Evolutionary conservation across 2,329 filamentous ascomycete genomes (phyloP), one percentile per base, ranked within the genome.

Genomic region (Fusarium miscanthi): DNA sequence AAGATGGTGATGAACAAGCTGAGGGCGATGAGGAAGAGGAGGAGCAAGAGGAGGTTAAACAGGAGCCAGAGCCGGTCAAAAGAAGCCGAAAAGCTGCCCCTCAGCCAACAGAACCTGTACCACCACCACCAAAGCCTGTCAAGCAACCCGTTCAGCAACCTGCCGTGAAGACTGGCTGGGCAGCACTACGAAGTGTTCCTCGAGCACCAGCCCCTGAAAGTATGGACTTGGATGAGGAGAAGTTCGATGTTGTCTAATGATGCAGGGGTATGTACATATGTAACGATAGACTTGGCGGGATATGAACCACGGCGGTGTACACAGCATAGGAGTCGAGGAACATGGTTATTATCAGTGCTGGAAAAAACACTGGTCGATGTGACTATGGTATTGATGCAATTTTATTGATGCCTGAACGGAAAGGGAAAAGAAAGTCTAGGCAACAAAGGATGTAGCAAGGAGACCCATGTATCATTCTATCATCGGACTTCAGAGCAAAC

Each of bases 211-310:
- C 56, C n/a, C 63, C 72, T 27, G 74, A 75, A 31, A 78, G 78
- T 27, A 76, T 80, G 77, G 81, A 82, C 43, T 51, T 79, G 56
- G 80, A 81, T 10, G 76, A 77, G 13, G 75, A 77, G 52, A 78
- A 77, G 66, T 82, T 82, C 69, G 80, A 82, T 27, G 74, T 82
- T 62, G 78, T 78, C 27, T 76, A 65, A 58, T 63, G 53, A 13
- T 11, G 45, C 17, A 10, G 19, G 48, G 21, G 11, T 58, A 35
- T 40, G 30, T n/a, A 33, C 30, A 41, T 33, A 51, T 63, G 63
- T 58, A 62, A 72, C 57, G 45, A 63, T 63, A 74, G 61, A 30
- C 12, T 43, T n/a, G 30, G 35, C 21, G 25, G 46, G 42, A 23
- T 43, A 56, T 40, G 49, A 57, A 30, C 35, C 14, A 43, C 8